phyloP scores from a whole-genome alignment of 345 rosid species.

The Linum usitatissimum region DNA sequence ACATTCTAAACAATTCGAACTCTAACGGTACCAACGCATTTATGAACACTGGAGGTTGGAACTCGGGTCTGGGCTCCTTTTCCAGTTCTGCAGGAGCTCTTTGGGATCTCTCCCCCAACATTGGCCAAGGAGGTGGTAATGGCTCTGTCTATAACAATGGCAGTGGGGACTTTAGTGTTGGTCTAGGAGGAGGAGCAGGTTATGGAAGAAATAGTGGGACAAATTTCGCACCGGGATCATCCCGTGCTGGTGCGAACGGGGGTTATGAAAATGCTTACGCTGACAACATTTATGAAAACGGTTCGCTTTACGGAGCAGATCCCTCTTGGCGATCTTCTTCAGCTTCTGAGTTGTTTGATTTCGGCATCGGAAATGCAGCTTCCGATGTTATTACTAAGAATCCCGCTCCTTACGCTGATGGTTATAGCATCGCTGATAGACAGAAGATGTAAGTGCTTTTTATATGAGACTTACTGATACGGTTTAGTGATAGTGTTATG shows the following conservation, averaged over 20 bases:
- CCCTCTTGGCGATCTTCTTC: slow-evolving; percentile 36
- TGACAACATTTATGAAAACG: slow-evolving; percentile 25
- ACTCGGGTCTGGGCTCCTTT: slow-evolving; percentile 36
- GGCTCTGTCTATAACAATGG: slow-evolving; percentile 23
- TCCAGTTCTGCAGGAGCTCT: slow-evolving; percentile 27
- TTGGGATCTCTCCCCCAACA: slow-evolving; percentile 40
- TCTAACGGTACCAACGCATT: slow-evolving; percentile 14
- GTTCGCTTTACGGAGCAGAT: slow-evolving; percentile 30
- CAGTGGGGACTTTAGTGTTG: slow-evolving; percentile 24
- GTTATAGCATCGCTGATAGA: slow-evolving; percentile 44
- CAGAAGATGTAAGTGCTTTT: slow-evolving; percentile 40
- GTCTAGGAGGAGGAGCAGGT: slow-evolving; percentile 27
- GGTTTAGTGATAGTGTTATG: too few relatives aligned
- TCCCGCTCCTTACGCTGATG: slow-evolving; percentile 41
- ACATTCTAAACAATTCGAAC: slow-evolving; percentile 35
- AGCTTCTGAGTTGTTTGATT: slow-evolving; percentile 37
- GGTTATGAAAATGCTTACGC: slow-evolving; percentile 26
- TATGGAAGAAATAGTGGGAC: slow-evolving; percentile 34
- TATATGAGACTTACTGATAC: too few relatives aligned
- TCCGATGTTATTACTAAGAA: slow-evolving; percentile 37
- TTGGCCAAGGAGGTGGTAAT: slow-evolving; percentile 28
- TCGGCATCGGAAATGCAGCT: slow-evolving; percentile 37
- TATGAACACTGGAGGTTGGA: slow-evolving; percentile 27
- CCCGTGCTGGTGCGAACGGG: slow-evolving; percentile 26
- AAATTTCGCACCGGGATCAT: slow-evolving; percentile 18